phyloP scores from a whole-genome alignment of 257 asterid genomes.

The Solanum chiquidenum region DNA sequence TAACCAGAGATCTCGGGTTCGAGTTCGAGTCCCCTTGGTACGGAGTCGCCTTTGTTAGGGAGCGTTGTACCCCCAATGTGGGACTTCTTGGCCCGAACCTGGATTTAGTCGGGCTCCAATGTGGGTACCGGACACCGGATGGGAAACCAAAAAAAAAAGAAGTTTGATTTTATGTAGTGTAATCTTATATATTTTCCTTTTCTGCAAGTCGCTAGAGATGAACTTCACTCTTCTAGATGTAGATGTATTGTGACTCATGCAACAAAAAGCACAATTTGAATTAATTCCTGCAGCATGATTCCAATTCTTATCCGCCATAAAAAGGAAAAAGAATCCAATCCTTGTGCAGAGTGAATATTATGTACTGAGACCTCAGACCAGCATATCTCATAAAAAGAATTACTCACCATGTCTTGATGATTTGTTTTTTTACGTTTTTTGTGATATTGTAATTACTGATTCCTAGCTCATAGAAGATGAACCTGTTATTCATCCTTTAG shows the following conservation, averaged over 20 bases:
- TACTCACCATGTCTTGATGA: not conserved
- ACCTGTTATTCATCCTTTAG: slow-evolving; percentile 36
- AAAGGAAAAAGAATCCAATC: not conserved
- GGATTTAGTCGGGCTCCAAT: not conserved
- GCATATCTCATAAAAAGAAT: not conserved
- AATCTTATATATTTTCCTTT: not conserved
- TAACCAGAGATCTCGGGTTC: not conserved
- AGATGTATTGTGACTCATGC: not conserved
- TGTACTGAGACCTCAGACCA: not conserved
- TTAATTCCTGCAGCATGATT: not conserved
- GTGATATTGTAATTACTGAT: not conserved
- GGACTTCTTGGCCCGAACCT: not conserved
- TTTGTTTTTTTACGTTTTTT: not conserved
- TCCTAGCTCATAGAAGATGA: slow-evolving; percentile 34
- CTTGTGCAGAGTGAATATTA: not conserved
- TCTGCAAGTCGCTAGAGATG: not conserved
- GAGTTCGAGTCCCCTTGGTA: not conserved
- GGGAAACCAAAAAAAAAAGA: not conserved
- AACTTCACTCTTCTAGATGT: not conserved
- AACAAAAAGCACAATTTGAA: not conserved
- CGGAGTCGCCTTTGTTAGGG: not conserved
- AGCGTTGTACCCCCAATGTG: not conserved
- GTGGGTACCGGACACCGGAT: not conserved
- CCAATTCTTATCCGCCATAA: not conserved
- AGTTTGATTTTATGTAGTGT: not conserved